These are phyloP conservation scores for Asterophora parasitica DNA, from an alignment of 768 basidiomycete species.

Conservation along the genomic window DNA sequence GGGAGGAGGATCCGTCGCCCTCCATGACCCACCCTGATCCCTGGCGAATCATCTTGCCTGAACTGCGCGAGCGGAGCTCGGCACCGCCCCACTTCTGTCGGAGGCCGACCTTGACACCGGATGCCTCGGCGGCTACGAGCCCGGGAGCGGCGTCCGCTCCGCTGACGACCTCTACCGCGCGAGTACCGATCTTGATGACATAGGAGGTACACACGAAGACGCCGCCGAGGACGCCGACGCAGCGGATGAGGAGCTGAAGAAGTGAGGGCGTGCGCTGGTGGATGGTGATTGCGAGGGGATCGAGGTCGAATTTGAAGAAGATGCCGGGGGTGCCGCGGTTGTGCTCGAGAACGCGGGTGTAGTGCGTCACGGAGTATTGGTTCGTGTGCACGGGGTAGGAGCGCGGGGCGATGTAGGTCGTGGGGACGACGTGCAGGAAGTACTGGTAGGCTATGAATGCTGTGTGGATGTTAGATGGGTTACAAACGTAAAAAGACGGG, in stretches of 20 bases:
- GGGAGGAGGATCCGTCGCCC: slow-evolving; percentile 32
- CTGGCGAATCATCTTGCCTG: slow-evolving; percentile 48
- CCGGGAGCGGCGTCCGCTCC: slow-evolving; percentile 42
- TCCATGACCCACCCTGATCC: slow-evolving; percentile 61
- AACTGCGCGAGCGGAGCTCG: slow-evolving; percentile 51
- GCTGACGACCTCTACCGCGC: slow-evolving; percentile 64
- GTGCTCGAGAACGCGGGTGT: slow-evolving; percentile 69
- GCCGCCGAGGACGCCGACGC: slow-evolving; percentile 91
- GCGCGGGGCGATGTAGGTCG: slow-evolving; percentile 81
- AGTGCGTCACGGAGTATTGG: slow-evolving; percentile 95
- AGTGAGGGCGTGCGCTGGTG: slow-evolving; percentile 85
- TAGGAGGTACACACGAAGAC: slow-evolving; percentile 84
- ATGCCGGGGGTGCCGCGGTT: slow-evolving; percentile 85
- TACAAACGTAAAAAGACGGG: background rate
- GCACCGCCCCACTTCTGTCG: slow-evolving; percentile 67
- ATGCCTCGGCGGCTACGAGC: slow-evolving; percentile 62
- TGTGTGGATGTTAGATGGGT: slow-evolving; percentile 25
- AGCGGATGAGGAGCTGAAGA: slow-evolving; percentile 75
- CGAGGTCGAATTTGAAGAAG: slow-evolving; percentile 97
- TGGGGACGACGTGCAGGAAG: slow-evolving; percentile 93
- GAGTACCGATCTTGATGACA: slow-evolving; percentile 59
- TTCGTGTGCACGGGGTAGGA: slow-evolving; percentile 61
- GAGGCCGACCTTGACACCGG: slow-evolving; percentile 47
- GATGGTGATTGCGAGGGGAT: slow-evolving; percentile 81
- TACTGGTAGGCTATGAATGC: slow-evolving; percentile 92